Percentiles rank a stretch among this genome's conserved stretches.
These are phyloP conservation scores for Alternaria atra DNA, from an alignment of 2,329 filamentous ascomycete genomes.

Conservation along the genomic window DNA sequence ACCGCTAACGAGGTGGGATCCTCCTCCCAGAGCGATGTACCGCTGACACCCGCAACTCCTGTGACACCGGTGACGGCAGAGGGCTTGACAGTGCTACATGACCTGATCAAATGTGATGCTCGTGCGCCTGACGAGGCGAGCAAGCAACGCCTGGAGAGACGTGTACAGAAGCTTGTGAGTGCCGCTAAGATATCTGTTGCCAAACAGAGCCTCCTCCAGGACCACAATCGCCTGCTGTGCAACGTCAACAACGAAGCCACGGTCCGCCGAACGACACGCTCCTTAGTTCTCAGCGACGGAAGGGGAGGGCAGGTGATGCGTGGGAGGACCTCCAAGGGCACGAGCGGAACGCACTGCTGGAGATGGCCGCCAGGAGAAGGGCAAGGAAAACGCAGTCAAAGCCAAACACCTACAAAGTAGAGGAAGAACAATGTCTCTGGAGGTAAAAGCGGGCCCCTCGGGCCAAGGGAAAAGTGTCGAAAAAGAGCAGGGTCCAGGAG, in stretches of 20 bases:
- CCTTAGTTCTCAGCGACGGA: not conserved
- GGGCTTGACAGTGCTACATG: constrained; percentile 25
- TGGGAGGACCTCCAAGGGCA: no score
- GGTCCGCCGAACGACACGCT: constrained; percentile 31
- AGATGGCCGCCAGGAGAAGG: no score
- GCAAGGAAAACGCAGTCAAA: no score
- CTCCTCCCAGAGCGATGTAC: not conserved
- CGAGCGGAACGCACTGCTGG: no score
- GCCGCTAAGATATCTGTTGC: constrained; percentile 37
- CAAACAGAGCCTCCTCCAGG: constrained; percentile 30
- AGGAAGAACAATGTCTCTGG: no score
- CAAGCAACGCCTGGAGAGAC: constrained; percentile 20
- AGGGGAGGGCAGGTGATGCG: no score
- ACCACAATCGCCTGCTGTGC: constrained; percentile 37
- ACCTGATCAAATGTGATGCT: constrained; percentile 24
- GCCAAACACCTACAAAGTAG: no score
- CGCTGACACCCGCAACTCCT: constrained; percentile 12
- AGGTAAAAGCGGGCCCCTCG: no score
- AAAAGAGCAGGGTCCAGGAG: no score
- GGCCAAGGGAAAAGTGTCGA: no score
- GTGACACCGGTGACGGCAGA: constrained; percentile 34
- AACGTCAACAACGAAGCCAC: constrained; percentile 40
- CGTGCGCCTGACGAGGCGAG: constrained; percentile 24
- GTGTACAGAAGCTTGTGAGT: constrained; percentile 25
- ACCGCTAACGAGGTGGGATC: constrained; percentile 2